These are phyloP conservation scores for Sarocladium brachiariae DNA, from an alignment of 2,329 filamentous ascomycete genomes.

Conservation along the genomic window DNA sequence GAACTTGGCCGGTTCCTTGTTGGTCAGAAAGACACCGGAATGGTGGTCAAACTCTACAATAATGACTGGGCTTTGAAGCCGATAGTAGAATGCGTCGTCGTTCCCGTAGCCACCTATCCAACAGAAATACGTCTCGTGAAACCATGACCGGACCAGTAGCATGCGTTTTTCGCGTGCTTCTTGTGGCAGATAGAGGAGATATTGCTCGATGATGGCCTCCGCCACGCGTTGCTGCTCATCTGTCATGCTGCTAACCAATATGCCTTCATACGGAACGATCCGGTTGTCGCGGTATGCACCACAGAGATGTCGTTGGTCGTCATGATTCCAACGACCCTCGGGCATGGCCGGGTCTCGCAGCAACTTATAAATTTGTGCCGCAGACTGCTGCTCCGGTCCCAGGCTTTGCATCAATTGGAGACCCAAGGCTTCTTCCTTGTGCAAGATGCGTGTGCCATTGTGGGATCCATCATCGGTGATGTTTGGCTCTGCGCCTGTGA, in stretches of 20 bases:
- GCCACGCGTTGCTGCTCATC: conserved; percentile 45
- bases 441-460: conserved; percentile 58
- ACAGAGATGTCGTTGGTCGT: conserved; percentile 72
- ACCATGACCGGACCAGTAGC: conserved; percentile 44
- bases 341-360: conserved; percentile 62
- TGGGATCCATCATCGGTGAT: conserved; percentile 59
- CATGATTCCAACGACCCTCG: conserved; percentile 66
- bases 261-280: conserved; percentile 66
- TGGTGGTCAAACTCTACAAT: conserved; percentile 76
- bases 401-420: conserved; percentile 65
- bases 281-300: conserved; percentile 76
- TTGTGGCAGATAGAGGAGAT: conserved; percentile 60
- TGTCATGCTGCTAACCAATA: conserved; percentile 44
- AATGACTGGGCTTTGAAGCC: conserved; percentile 69
- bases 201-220: conserved; percentile 54
- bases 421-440: conserved; percentile 56
- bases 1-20: conserved; percentile 66
- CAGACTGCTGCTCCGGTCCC: conserved; percentile 32
- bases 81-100: conserved; percentile 68
- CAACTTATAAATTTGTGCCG: conserved; percentile 50
- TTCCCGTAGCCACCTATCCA: conserved; percentile 69
- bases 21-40: conserved; percentile 69
- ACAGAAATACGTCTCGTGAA: conserved; percentile 68
- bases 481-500: conserved; percentile 76
- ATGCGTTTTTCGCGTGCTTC: conserved; percentile 48